Base-by-base conservation (phyloP, 2,329 filamentous ascomycete genomes). In the Cadophora luteo-olivacea region DNA sequence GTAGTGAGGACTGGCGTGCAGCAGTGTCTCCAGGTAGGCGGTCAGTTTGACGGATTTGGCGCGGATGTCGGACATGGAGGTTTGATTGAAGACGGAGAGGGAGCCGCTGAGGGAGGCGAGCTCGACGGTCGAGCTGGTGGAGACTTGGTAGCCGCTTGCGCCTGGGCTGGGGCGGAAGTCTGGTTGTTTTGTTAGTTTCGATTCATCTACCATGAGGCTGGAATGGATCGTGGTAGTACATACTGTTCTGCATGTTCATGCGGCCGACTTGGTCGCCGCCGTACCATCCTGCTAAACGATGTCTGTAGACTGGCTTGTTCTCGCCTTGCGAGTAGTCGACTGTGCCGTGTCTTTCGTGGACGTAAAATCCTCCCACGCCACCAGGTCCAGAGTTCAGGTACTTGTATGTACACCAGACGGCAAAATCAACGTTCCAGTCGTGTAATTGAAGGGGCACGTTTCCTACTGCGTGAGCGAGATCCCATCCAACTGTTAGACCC, bases 361-460 rank as follows among this genome's bases (percentile, higher is more conserved):
- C 91, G 73, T 94, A 97, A 0, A 91, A 83, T 0, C 91, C 93
- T 0, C 88, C 93, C 71, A 97, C 97, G 19, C 89, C 86, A 4
- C 94, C 94, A 0, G 94, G 93, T 0, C 94, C 94, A 32, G 90
- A 89, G 77, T 97, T 97, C 78, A 97, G 86, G 81, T 97, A 97
- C 82, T 97, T 97, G 85, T 97, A 97, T 22, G 91, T 94, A 80
- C 94, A 97, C 94, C 94, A 97, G 65, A 87, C 92, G 19, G 94
- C 94, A 75, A 97, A 97, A 79, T 97, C 94, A 41, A 97, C 93
- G 73, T 92, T 86, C 94, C 94, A 97, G 74, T 95, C 92, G 79
- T 97, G 93, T 24, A 97, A 84, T 68, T 84, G 81, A 22, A 97
- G 80, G 51, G 91, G 89, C 1, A 97, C 92, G 76, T 97, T 97